Conservation (phyloP, 2,329 filamentous ascomycete genomes). For the Sphaerulina musiva region DNA sequence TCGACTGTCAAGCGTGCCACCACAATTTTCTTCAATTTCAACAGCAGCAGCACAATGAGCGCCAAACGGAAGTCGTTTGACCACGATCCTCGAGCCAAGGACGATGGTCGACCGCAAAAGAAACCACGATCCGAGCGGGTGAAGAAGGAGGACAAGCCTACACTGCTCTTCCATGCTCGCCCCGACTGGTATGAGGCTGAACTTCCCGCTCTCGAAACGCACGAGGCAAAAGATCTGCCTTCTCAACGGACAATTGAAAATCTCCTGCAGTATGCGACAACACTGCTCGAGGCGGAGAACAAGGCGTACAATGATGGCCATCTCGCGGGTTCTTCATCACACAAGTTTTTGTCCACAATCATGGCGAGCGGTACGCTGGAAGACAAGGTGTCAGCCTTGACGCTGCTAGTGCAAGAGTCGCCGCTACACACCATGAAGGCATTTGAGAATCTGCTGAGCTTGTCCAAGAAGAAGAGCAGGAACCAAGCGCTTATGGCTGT, state of each 20-base stretch:
- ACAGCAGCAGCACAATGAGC: slow-evolving; percentile 26
- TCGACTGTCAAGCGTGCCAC: background rate
- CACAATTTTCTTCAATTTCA: background rate
- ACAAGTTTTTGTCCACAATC: slow-evolving; percentile 94
- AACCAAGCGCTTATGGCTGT: slow-evolving; percentile 89
- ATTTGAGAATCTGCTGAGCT: slow-evolving; percentile 70
- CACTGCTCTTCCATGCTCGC: slow-evolving; percentile 48
- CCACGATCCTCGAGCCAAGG: slow-evolving; percentile 17
- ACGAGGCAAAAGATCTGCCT: slow-evolving; percentile 42
- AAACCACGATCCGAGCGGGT: slow-evolving; percentile 24
- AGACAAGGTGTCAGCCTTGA: slow-evolving; percentile 93
- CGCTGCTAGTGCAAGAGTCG: slow-evolving; percentile 89
- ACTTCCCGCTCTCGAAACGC: slow-evolving; percentile 47
- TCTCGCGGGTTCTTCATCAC: slow-evolving; percentile 72
- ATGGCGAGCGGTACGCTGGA: slow-evolving; percentile 94
- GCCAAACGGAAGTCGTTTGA: slow-evolving; percentile 33
- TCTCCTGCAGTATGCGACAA: slow-evolving; percentile 63
- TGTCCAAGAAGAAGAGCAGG: slow-evolving; percentile 90
- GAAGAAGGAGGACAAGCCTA: slow-evolving; percentile 15
- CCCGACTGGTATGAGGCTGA: slow-evolving; percentile 61
- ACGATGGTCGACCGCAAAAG: slow-evolving; percentile 24
- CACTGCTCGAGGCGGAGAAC: slow-evolving; percentile 71
- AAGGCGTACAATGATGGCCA: slow-evolving; percentile 64
- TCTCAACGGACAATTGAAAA: slow-evolving; percentile 51
- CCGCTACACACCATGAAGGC: slow-evolving; percentile 87